phyloP scores from a whole-genome alignment of 2,329 filamentous ascomycete genomes.

The Emergomyces pasteurianus region DNA sequence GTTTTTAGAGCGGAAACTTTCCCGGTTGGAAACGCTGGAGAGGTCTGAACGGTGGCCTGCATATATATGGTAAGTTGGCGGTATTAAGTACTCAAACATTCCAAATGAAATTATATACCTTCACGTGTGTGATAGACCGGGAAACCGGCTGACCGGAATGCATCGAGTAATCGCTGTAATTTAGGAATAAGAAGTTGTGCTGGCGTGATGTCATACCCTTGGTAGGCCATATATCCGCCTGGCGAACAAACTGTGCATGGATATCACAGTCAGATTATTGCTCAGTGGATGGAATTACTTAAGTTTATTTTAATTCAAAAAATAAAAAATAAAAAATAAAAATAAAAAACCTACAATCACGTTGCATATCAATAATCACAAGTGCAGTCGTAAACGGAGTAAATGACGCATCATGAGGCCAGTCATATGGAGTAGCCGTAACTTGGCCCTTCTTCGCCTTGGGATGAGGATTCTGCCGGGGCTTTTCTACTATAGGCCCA shows the following conservation, averaged over 20 bases:
- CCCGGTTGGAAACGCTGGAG: constrained; percentile 44
- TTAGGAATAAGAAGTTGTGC: constrained; percentile 30
- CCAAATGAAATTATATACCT: constrained; percentile 18
- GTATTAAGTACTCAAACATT: not conserved
- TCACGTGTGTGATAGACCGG: constrained; percentile 36
- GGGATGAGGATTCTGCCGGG: constrained; percentile 29
- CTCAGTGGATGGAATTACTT: not conserved
- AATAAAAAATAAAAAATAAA: no score
- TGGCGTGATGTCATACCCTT: constrained; percentile 33
- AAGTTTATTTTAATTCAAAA: no score
- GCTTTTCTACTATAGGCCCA: constrained; percentile 30
- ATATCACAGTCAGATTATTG: not conserved
- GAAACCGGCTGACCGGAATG: constrained; percentile 29
- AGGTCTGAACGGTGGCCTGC: constrained; percentile 40
- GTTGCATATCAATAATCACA: constrained; percentile 38
- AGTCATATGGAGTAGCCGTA: constrained; percentile 31
- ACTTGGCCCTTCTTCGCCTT: constrained; percentile 35
- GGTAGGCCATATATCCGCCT: constrained; percentile 34
- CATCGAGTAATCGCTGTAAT: constrained; percentile 27
- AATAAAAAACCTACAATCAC: constrained; percentile 29
- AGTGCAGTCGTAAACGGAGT: constrained; percentile 35
- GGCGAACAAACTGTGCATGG: constrained; percentile 29
- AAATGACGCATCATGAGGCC: constrained; percentile 35
- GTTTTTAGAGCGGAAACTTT: constrained; percentile 41
- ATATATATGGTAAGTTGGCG: not conserved